These are phyloP conservation scores for Cladobotryum protrusum DNA, from an alignment of 2,329 filamentous ascomycete species.

Conservation along the genomic window DNA sequence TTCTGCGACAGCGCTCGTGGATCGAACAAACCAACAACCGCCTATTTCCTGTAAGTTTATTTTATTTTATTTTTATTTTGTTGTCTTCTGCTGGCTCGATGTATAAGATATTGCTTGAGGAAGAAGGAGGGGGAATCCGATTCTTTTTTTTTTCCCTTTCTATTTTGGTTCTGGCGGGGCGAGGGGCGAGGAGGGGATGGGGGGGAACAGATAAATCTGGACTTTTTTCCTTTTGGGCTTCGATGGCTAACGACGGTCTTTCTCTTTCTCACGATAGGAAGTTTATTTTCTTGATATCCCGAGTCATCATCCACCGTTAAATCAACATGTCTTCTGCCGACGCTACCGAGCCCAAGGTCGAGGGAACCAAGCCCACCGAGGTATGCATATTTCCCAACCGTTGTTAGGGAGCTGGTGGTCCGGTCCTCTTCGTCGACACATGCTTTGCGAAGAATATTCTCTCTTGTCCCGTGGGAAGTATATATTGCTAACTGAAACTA, in stretches of 20 bases:
- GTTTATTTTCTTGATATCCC: conserved; percentile 11
- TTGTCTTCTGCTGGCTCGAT: too few species aligned
- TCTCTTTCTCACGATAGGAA: background rate
- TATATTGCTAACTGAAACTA: background rate
- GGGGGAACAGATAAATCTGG: background rate
- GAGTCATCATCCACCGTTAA: conserved; percentile 10
- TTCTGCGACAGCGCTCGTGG: too few species aligned
- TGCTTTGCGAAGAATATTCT: background rate
- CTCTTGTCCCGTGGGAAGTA: background rate
- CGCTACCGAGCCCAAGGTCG: conserved; percentile 49
- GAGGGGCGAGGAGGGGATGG: background rate
- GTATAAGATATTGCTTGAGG: too few species aligned
- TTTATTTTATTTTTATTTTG: background rate
- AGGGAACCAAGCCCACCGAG: conserved; percentile 30
- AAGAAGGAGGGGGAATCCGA: background rate
- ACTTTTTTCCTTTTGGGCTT: background rate
- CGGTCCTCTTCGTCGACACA: background rate
- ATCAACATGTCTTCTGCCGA: conserved; percentile 44
- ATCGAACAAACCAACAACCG: background rate
- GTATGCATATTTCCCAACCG: conserved; percentile 2
- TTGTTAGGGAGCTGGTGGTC: background rate
- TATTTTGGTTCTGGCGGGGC: background rate
- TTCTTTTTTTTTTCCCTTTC: background rate
- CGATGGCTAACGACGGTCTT: conserved; percentile 2
- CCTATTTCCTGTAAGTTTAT: conserved; percentile 3